Base-by-base conservation (phyloP, 2,329 filamentous ascomycete genomes). In the Clonostachys rosea region DNA sequence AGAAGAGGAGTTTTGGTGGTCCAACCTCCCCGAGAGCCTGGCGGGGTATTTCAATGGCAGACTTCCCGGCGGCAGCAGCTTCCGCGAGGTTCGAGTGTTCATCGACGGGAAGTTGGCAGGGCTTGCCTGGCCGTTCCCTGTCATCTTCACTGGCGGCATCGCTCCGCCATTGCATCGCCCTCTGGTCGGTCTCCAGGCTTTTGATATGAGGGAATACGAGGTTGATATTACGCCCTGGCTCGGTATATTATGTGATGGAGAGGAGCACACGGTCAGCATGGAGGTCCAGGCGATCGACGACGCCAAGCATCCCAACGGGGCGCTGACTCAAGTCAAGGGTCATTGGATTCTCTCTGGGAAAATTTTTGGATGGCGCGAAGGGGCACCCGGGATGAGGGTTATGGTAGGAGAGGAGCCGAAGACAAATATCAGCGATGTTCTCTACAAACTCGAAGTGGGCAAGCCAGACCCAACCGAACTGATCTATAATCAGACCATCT, bases 1-100 rank as follows among this genome's bases (percentile, higher is more conserved):
- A 1, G 68, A 74, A 14, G 89, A 94, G 66, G 89, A 95, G 61
- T 92, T 92, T 58, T 95, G 89, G 88, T 94, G 87, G 83, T 79
- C 76, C 48, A 92, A 92, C 58, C 83, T 90, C 2, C 77, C 86
- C 3, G 75, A 84, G 40, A 79, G 78, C 10, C 77, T 84, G 52
- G 71, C 71, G 5, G 52, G 74, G 35, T 75, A 77, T 5, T 92
- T 91, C 59, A 69, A 40, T 20, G 24, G 76, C 5, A 81, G 79
- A 12, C 70, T 90, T 0, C 79, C 81, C 20, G 89, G 87, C 0
- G 81, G 81, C 55, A 85, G 85, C 6, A 82, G 87, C 1, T 92
- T 88, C 61, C 81, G 89, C 18, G 89, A 95, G 66, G 75, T 94
- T 2, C 87, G 91, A 55, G 69, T 94, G 1, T 70, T 79, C 40